phyloP scores from a whole-genome alignment of 306 rosid genomes.

The Astragalus membranaceus region DNA sequence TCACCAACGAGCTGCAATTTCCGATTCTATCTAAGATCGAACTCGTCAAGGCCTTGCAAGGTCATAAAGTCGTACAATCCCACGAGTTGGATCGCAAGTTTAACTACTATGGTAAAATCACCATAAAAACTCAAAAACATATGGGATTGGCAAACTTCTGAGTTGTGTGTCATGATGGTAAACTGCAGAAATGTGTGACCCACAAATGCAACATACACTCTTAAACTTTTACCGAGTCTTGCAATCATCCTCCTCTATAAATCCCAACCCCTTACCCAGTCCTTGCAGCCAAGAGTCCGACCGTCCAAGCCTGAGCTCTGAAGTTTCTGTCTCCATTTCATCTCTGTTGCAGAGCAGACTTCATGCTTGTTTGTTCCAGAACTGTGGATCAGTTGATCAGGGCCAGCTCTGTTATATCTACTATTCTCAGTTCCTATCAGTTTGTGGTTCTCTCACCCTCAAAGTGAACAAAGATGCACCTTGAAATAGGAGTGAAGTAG shows the following conservation, averaged over 20 bases:
- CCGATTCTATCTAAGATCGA: no score
- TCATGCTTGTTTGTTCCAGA: neutral
- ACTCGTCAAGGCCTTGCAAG: no score
- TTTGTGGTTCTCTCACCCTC: neutral
- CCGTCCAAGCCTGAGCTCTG: neutral
- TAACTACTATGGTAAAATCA: no score
- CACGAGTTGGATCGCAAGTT: no score
- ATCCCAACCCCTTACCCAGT: neutral
- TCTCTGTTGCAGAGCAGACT: neutral
- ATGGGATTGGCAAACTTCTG: neutral
- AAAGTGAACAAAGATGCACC: neutral
- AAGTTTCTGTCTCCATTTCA: neutral
- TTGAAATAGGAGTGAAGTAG: neutral
- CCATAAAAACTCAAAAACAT: neutral
- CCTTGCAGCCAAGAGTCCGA: neutral
- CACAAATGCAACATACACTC: neutral
- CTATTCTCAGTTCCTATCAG: neutral
- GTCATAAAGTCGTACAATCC: no score
- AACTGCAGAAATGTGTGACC: neutral
- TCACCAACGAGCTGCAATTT: no score
- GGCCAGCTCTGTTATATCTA: neutral
- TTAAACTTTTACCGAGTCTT: neutral
- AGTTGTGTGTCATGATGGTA: neutral
- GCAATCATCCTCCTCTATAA: neutral
- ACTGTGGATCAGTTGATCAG: neutral